Evolutionary conservation across 441 rosid genomes (phyloP).

Genomic region (Adansonia madagascariensis): DNA sequence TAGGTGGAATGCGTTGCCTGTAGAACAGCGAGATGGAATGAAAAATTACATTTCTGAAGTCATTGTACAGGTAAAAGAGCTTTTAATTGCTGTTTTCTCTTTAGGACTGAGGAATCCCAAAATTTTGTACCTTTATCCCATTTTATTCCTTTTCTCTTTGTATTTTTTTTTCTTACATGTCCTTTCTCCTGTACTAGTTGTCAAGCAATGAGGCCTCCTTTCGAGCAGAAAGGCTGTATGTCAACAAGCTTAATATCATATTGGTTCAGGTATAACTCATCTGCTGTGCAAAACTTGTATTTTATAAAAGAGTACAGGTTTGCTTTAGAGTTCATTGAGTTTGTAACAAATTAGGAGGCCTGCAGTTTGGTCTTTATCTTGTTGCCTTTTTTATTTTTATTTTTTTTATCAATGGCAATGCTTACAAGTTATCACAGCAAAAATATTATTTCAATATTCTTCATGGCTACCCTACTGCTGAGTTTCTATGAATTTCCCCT

Average conservation of each 20-base stretch:
- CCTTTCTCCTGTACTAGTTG: constrained; percentile 52
- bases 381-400: not conserved
- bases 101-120: not conserved
- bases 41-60: constrained; percentile 99
- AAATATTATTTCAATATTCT: not conserved
- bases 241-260: constrained; percentile 92
- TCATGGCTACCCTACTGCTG: not conserved
- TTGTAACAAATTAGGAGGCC: not conserved
- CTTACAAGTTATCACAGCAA: not conserved
- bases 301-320: not conserved
- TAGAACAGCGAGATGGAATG: constrained; percentile 99
- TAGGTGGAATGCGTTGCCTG: constrained; percentile 99
- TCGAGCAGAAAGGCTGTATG: constrained; percentile 84
- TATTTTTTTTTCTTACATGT: not conserved
- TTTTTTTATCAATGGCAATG: not conserved
- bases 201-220: constrained; percentile 90
- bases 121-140: not conserved
- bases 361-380: not conserved
- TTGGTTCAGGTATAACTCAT: constrained; percentile 83
- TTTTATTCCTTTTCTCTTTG: constrained; percentile 20
- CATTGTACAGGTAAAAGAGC: constrained; percentile 81
- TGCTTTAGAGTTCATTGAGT: constrained; percentile 6
- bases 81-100: not conserved
- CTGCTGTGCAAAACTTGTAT: not conserved
- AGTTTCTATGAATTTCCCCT: not conserved